phyloP scores from a whole-genome alignment of 2,329 filamentous ascomycete genomes.

The Penicillium expansum region DNA sequence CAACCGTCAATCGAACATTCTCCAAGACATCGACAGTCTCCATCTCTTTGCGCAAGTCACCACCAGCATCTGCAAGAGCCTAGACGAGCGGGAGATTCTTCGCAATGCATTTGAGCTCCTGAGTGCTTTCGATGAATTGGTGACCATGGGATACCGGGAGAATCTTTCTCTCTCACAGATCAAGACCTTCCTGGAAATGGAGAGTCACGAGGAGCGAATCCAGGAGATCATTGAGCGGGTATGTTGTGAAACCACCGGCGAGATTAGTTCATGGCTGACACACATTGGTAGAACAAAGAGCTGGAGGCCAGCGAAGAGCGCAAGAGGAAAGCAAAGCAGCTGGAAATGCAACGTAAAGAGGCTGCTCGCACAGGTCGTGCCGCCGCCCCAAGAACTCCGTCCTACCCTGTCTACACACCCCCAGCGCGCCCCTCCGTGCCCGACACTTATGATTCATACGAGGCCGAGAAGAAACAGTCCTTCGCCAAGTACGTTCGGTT shows the following conservation, averaged over 20 bases:
- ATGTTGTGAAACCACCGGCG: conserved; percentile 33
- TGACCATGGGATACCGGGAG: conserved; percentile 92
- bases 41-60: conserved; percentile 98
- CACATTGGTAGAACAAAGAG: conserved; percentile 77
- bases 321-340: conserved; percentile 96
- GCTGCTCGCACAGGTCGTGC: conserved; percentile 72
- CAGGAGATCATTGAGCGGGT: conserved; percentile 95
- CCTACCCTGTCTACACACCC: conserved; percentile 86
- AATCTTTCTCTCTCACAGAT: conserved; percentile 96
- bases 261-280: conserved; percentile 23
- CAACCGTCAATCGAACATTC: conserved; percentile 98
- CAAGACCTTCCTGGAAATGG: conserved; percentile 99
- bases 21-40: conserved; percentile 97
- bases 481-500: conserved; percentile 65
- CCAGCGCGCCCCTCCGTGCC: conserved; percentile 69
- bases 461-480: conserved; percentile 94
- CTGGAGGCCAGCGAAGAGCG: conserved; percentile 96
- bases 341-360: conserved; percentile 98
- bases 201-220: conserved; percentile 97
- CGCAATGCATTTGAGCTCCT: conserved; percentile 95
- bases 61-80: conserved; percentile 88
- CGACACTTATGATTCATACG: conserved; percentile 89
- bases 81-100: conserved; percentile 93
- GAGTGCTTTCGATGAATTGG: conserved; percentile 94
- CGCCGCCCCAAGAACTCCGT: conserved; percentile 68